Evolutionary conservation across 192 early-diverging fungal species (phyloP).

Genomic region (Dispira parvispora): DNA sequence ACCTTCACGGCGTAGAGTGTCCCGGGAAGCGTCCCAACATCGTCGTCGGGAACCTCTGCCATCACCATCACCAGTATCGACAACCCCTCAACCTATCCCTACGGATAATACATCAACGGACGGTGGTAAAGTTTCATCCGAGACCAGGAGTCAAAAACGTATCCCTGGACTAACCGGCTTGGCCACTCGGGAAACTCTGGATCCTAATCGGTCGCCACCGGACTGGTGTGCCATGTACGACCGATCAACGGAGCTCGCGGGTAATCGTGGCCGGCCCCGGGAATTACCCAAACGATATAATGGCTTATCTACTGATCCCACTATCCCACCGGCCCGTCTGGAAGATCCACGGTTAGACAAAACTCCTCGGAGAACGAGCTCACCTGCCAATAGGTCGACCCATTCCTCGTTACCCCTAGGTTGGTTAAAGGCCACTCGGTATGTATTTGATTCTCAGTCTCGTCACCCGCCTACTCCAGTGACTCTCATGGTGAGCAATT

Average conservation of each 20-base stretch:
- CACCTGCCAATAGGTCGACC: too few relatives aligned
- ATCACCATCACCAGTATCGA: background rate
- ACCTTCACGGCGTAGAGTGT: too few relatives aligned
- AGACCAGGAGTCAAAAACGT: background rate
- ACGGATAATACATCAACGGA: background rate
- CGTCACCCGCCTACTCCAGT: background rate
- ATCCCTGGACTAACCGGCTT: too few relatives aligned
- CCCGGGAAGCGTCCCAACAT: background rate
- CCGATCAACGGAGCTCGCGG: background rate
- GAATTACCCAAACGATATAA: background rate
- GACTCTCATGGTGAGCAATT: background rate
- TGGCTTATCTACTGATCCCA: background rate
- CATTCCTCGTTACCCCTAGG: background rate
- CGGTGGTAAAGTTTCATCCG: background rate
- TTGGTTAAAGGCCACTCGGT: background rate
- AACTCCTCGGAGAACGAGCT: background rate
- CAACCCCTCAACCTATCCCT: background rate
- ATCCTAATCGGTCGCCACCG: background rate
- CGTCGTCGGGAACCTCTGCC: background rate
- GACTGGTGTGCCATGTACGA: background rate
- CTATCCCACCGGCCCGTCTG: background rate
- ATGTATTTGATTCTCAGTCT: background rate
- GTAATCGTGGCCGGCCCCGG: background rate
- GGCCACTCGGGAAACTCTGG: background rate
- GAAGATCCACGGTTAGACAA: background rate